phyloP scores from a whole-genome alignment of 495 filamentous ascomycete genomes.

The Daldinia childiae region DNA sequence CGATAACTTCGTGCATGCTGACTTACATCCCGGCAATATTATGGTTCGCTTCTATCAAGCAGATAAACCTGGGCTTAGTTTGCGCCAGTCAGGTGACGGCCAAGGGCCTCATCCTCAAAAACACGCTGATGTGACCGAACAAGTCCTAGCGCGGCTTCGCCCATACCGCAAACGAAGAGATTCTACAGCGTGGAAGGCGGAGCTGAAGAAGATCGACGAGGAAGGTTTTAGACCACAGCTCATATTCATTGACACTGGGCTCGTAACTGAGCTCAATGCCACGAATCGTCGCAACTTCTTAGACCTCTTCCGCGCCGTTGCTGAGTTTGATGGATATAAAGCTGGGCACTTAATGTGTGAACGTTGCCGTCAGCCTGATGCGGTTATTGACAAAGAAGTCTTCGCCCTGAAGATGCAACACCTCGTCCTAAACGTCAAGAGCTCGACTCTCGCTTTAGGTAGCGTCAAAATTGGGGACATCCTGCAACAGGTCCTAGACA shows the following conservation, averaged over 20 bases:
- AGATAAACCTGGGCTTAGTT: conserved; percentile 70
- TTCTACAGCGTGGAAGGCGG: conserved; percentile 69
- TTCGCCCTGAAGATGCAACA: conserved; percentile 98
- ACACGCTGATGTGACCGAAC: conserved; percentile 83
- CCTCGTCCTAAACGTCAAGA: conserved; percentile 88
- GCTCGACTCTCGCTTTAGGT: conserved; percentile 87
- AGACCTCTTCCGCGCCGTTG: conserved; percentile 93
- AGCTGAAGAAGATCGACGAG: conserved; percentile 79
- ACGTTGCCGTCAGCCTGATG: conserved; percentile 88
- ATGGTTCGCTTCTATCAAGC: conserved; percentile 99
- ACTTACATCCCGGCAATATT: conserved; percentile 98
- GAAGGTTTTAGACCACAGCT: conserved; percentile 95
- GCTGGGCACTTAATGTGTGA: conserved; percentile 97
- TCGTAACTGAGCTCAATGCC: conserved; percentile 92
- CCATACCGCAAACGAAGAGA: conserved; percentile 71
- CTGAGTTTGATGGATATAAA: conserved; percentile 96
- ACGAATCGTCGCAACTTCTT: conserved; percentile 91
- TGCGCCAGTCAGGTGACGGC: conserved; percentile 53
- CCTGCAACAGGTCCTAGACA: conserved; percentile 84
- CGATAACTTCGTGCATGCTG: conserved; percentile 99
- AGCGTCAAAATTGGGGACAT: conserved; percentile 98
- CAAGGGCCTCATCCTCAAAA: conserved; percentile 52
- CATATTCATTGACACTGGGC: conserved; percentile 96
- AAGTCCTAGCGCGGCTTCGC: conserved; percentile 79
- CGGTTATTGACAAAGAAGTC: conserved; percentile 85